These are phyloP conservation scores for Beauveria medogensis DNA, from an alignment of 2,329 filamentous ascomycete genomes.

Conservation along the genomic window DNA sequence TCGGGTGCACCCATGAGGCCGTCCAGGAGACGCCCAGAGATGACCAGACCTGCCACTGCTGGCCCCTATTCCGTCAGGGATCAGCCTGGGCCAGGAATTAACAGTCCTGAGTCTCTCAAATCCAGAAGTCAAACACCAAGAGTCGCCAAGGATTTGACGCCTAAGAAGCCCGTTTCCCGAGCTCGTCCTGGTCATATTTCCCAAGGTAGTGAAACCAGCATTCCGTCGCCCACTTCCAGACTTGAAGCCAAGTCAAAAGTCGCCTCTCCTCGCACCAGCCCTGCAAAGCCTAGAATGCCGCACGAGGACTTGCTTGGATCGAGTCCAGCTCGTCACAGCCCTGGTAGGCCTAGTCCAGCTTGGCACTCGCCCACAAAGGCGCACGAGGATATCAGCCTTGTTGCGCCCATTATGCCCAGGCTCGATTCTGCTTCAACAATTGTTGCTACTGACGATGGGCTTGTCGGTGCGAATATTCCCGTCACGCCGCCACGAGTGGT, in stretches of 20 bases:
- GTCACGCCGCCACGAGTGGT: constrained; percentile 13
- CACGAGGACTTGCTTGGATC: constrained; percentile 12
- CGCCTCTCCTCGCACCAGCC: constrained; percentile 12
- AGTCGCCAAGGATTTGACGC: constrained; percentile 41
- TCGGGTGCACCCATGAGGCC: constrained; percentile 58
- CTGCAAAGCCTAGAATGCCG: constrained; percentile 7
- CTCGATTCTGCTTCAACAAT: constrained; percentile 24
- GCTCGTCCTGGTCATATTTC: constrained; percentile 39
- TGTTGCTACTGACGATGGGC: constrained; percentile 17
- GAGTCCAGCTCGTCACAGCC: constrained; percentile 35
- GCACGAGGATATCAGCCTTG: constrained; percentile 47
- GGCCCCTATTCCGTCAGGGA: constrained; percentile 56
- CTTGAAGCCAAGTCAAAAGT: neutral
- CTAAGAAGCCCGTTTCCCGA: constrained; percentile 40
- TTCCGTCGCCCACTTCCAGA: constrained; percentile 35
- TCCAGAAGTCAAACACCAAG: constrained; percentile 42
- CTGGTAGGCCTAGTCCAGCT: constrained; percentile 26
- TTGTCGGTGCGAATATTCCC: neutral
- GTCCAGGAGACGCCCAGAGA: constrained; percentile 48
- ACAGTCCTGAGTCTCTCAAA: constrained; percentile 39
- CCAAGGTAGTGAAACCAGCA: constrained; percentile 43
- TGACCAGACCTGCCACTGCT: constrained; percentile 54
- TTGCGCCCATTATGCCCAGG: constrained; percentile 39
- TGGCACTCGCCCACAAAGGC: constrained; percentile 35
- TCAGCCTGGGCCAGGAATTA: constrained; percentile 29